Evolutionary conservation across 1,139 yeast species (phyloP).

Genomic region (Kodamaea sp.): DNA sequence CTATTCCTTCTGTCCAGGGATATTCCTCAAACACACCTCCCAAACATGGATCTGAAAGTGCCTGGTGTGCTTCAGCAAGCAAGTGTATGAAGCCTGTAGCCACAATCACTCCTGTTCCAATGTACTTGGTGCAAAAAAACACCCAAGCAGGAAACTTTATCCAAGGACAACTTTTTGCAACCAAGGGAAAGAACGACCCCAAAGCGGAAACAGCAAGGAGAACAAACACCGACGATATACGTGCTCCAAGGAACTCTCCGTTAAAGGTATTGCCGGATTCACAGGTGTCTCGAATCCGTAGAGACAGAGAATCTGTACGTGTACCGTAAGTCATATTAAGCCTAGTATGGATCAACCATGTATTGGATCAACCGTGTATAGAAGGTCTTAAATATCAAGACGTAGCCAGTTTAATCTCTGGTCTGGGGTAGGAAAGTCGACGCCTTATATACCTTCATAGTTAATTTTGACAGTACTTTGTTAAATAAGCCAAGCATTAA

Average conservation of each 20-base stretch:
- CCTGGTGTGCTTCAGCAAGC: slow-evolving; percentile 29
- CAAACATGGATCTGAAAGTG: slow-evolving; percentile 35
- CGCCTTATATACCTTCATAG: no score
- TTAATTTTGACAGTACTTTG: no score
- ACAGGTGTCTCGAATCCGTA: slow-evolving; percentile 25
- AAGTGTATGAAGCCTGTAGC: slow-evolving; percentile 39
- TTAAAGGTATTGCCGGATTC: slow-evolving; percentile 20
- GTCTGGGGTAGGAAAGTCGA: no score
- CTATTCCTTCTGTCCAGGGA: slow-evolving; percentile 45
- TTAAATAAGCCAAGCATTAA: no score
- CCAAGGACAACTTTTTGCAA: slow-evolving; percentile 22
- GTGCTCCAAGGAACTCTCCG: slow-evolving; percentile 25
- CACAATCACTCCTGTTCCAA: slow-evolving; percentile 39
- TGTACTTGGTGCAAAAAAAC: slow-evolving; percentile 28
- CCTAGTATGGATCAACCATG: no score
- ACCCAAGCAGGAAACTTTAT: slow-evolving; percentile 28
- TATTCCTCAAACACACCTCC: slow-evolving; percentile 37
- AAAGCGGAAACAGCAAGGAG: slow-evolving; percentile 30
- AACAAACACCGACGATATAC: slow-evolving; percentile 34
- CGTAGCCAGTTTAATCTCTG: no score
- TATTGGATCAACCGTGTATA: no score
- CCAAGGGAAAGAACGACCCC: slow-evolving; percentile 34
- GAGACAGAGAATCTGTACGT: no score
- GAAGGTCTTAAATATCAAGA: no score
- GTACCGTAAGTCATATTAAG: no score